These are phyloP conservation scores for Rhododendron ovatum DNA, from an alignment of 148 eudicot genomes.

Conservation along the genomic window DNA sequence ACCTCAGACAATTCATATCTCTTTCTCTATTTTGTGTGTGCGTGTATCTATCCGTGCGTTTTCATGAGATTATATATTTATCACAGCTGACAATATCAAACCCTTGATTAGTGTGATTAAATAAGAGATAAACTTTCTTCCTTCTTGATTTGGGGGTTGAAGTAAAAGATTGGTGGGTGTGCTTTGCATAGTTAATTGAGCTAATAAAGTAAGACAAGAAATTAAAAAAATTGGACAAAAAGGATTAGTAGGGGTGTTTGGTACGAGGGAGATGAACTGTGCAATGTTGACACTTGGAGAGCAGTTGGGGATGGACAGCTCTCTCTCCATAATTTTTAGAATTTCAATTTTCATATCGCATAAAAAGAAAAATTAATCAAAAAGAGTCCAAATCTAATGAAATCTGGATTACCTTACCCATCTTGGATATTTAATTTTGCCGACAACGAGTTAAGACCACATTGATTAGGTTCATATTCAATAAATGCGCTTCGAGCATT, in stretches of 20 bases:
- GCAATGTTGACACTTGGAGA: slow-evolving; percentile 3
- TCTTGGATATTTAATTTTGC: neutral
- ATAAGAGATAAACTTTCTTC: neutral
- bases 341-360: neutral
- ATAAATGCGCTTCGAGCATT: neutral
- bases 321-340: neutral
- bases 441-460: neutral
- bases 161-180: neutral
- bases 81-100: neutral
- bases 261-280: slow-evolving; percentile 7
- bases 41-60: neutral
- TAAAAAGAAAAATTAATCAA: neutral
- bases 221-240: neutral
- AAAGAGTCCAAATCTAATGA: neutral
- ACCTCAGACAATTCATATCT: neutral
- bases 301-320: slow-evolving; percentile 6
- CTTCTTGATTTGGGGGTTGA: neutral
- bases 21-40: neutral
- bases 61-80: neutral
- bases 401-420: neutral
- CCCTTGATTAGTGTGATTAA: neutral
- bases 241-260: neutral
- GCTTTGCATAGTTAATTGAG: neutral
- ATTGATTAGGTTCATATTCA: neutral
- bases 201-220: neutral